These are phyloP conservation scores for Neodidymelliopsis sp. DNA, from an alignment of 2,329 filamentous ascomycete genomes.

Conservation along the genomic window DNA sequence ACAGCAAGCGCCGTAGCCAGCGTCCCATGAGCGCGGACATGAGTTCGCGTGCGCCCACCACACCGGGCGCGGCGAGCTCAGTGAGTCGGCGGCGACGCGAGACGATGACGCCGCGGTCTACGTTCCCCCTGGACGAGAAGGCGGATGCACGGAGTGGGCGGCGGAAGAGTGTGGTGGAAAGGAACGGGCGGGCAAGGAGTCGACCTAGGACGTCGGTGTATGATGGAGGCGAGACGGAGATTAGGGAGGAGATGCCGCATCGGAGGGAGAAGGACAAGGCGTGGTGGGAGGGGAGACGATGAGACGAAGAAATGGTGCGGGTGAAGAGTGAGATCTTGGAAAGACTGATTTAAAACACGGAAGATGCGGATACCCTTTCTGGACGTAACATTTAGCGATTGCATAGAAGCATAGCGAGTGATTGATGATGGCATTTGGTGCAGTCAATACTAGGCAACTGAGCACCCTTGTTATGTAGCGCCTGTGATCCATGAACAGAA, in stretches of 20 bases:
- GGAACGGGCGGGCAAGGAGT: constrained; percentile 24
- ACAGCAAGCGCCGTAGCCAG: constrained; percentile 21
- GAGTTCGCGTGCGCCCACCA: constrained; percentile 9
- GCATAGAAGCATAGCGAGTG: constrained; percentile 11
- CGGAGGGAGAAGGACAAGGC: constrained; percentile 41
- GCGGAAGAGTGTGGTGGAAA: constrained; percentile 16
- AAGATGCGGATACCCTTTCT: constrained; percentile 18
- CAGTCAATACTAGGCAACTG: neutral
- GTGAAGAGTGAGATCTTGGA: too few species aligned
- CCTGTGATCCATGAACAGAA: too few species aligned
- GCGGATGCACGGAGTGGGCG: constrained; percentile 12
- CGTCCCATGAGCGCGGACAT: constrained; percentile 28
- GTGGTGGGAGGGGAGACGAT: constrained; percentile 44
- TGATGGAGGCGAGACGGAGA: constrained; percentile 42
- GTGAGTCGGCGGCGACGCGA: constrained; percentile 23
- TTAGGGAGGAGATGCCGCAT: constrained; percentile 46
- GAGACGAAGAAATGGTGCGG: neutral
- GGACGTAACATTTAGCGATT: constrained; percentile 10
- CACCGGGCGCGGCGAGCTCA: constrained; percentile 10
- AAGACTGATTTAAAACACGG: constrained; percentile 5
- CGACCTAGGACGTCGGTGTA: constrained; percentile 34
- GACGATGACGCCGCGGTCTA: constrained; percentile 32
- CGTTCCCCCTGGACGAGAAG: constrained; percentile 29
- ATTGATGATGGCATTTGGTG: neutral
- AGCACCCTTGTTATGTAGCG: too few species aligned